Evolutionary conservation across 1,284 basidiomycete genomes (phyloP).

Genomic region (Amylostereum chailletii): DNA sequence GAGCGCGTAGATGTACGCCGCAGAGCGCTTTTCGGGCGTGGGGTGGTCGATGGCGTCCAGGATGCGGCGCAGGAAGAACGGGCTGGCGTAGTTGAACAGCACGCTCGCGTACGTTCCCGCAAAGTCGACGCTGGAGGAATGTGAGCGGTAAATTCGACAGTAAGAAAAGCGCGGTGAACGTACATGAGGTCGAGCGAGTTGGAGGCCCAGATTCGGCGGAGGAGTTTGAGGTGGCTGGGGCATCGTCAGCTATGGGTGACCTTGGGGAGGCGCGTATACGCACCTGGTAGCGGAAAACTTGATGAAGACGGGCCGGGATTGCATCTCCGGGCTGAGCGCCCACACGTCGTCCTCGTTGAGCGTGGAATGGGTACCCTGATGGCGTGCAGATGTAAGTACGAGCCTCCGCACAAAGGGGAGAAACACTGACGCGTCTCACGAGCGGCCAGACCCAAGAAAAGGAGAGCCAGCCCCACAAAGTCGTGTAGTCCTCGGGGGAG

Average conservation of each 20-base stretch:
- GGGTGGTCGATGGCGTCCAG: slow-evolving; percentile 32
- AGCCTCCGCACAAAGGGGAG: not conserved
- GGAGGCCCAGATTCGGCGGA: slow-evolving; percentile 54
- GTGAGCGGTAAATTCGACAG: not conserved
- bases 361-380: slow-evolving; percentile 46
- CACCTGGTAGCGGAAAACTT: slow-evolving; percentile 38
- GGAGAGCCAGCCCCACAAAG: slow-evolving; percentile 67
- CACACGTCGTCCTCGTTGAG: slow-evolving; percentile 69
- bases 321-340: slow-evolving; percentile 57
- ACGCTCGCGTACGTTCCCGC: slow-evolving; percentile 55
- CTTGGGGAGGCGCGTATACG: not conserved
- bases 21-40: slow-evolving; percentile 37
- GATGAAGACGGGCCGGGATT: slow-evolving; percentile 57
- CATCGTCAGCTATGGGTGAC: not conserved
- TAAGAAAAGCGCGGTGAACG: slow-evolving; percentile 21
- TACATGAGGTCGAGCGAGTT: slow-evolving; percentile 64
- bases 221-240: slow-evolving; percentile 34
- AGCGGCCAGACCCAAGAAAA: slow-evolving; percentile 74
- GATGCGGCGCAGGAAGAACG: slow-evolving; percentile 62
- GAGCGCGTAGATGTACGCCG: slow-evolving; percentile 66
- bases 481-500: slow-evolving; percentile 69
- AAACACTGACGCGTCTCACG: slow-evolving; percentile 33
- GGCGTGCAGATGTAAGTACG: not conserved
- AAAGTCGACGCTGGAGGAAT: slow-evolving; percentile 44
- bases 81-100: slow-evolving; percentile 59